A percentile compares a stretch with the other conserved stretches of the same genome.
These are phyloP conservation scores for Schizosaccharomyces japonicus DNA, from an alignment of 805 yeast genomes.

Conservation along the genomic window DNA sequence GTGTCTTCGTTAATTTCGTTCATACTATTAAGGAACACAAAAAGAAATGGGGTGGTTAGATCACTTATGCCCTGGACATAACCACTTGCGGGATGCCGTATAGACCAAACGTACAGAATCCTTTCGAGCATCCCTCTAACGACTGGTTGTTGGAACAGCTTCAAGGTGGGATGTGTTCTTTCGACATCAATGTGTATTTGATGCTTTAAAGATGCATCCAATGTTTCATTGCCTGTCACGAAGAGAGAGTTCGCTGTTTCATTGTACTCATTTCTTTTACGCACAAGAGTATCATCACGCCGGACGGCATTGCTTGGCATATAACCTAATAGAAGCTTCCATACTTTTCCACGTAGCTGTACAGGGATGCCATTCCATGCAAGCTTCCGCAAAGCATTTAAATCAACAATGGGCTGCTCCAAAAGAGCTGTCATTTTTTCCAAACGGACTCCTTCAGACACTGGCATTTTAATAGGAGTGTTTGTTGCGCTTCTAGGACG, in stretches of 20 bases:
- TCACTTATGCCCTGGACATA: constrained; percentile 96
- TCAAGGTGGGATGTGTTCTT: constrained; percentile 69
- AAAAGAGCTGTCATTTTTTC: constrained; percentile 43
- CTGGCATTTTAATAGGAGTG: too few relatives aligned
- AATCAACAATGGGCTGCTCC: constrained; percentile 31
- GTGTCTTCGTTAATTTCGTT: background rate
- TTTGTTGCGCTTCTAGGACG: too few relatives aligned
- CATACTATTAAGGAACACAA: constrained; percentile 43
- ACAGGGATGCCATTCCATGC: constrained; percentile 94
- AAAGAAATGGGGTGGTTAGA: constrained; percentile 75
- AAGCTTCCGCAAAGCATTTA: constrained; percentile 45
- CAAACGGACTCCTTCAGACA: too few relatives aligned
- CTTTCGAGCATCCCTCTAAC: constrained; percentile 64
- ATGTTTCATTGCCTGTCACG: constrained; percentile 12
- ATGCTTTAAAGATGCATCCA: constrained; percentile 71
- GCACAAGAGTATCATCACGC: constrained; percentile 38
- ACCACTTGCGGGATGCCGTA: constrained; percentile 91
- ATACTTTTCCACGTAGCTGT: constrained; percentile 53
- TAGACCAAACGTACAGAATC: constrained; percentile 77
- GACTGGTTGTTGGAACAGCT: constrained; percentile 38
- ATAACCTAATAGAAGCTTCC: constrained; percentile 82
- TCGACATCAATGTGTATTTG: constrained; percentile 89
- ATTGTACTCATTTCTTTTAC: constrained; percentile 67
- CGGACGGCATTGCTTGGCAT: constrained; percentile 66
- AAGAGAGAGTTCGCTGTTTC: constrained; percentile 42